Evolutionary conservation across 768 basidiomycete genomes (phyloP), one percentile per base, ranked within the genome.

Genomic region (Mycena indigotica): DNA sequence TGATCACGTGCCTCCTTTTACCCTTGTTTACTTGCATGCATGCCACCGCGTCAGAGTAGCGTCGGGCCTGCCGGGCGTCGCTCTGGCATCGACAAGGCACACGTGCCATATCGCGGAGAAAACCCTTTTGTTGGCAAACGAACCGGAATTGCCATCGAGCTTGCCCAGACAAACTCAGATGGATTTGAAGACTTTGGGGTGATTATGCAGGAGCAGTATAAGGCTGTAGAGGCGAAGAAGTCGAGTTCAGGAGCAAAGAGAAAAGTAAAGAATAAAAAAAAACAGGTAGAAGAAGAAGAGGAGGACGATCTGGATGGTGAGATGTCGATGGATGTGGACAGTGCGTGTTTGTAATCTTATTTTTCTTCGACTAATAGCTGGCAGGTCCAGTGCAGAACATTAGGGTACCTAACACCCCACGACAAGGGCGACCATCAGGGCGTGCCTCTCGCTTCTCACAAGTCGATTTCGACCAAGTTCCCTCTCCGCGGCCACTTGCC

Each of bases 171-270:
- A 64, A 85, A 83, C 65, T 87, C 88, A 23, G 91, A 91, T 69
- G 91, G 89, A 28, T 91, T 89, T 68, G 91, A 93, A 68, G 85
- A 84, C 0, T 93, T 92, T 69, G 86, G 88, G 53, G 81, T 89
- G 67, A 69, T 92, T 54, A 79, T 92, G 45, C 79, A 80, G 50
- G 87, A 89, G 65, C 88, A 84, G 0, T 88, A 91, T 32, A 25
- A 16, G 28, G 46, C 12, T 21, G 46, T 48, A n/a, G 21, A 24
- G 46, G 24, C 83, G 3, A 88, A 88, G 2, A 86, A 85, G 12
- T 74, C 70, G 16, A 77, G 72, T 65, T 84, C 75, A 74, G 83
- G 77, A 10, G 40, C 35, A 15, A 52, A 46, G 29, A 52, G 54
- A 16, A 50, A 55, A 8, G 49, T 13, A 10, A 53, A 48, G 15